These are phyloP conservation scores for Aristolochia contorta DNA, from an alignment of 164 flowering plant species.

Conservation along the genomic window DNA sequence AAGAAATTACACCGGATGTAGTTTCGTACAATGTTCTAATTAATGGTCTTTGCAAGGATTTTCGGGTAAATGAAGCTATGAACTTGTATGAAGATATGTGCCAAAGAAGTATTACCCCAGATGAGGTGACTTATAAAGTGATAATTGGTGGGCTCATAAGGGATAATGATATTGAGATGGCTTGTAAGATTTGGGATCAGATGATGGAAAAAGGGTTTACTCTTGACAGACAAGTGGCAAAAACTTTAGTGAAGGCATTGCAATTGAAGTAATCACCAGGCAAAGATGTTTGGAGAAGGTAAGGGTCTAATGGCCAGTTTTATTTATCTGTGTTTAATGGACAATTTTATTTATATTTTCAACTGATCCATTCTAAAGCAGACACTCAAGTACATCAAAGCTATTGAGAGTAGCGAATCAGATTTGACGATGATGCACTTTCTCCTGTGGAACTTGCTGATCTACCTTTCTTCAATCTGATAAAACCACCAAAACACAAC, in stretches of 20 bases:
- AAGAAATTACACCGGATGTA: constrained; percentile 59
- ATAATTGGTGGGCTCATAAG: constrained; percentile 65
- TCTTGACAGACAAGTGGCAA: constrained; percentile 57
- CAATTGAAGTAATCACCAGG: constrained; percentile 23
- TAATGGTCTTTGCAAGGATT: constrained; percentile 65
- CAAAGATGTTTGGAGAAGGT: constrained; percentile 4
- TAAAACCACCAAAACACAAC: no score
- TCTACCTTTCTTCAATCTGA: no score
- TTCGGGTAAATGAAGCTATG: constrained; percentile 56
- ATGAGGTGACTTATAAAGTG: constrained; percentile 75
- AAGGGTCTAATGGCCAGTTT: neutral
- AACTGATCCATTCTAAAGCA: no score
- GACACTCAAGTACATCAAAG: no score
- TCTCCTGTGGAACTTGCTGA: no score
- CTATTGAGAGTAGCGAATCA: no score
- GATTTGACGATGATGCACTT: no score
- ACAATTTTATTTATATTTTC: no score
- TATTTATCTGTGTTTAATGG: neutral
- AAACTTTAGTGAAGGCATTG: constrained; percentile 43
- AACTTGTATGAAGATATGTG: constrained; percentile 57
- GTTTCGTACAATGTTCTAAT: constrained; percentile 79
- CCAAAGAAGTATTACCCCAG: constrained; percentile 45
- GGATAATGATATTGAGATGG: constrained; percentile 50
- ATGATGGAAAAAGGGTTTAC: constrained; percentile 97
- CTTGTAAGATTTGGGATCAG: constrained; percentile 78